phyloP scores from a whole-genome alignment of 1,284 basidiomycete species.

The Pseudozyma tsukubaensis region DNA sequence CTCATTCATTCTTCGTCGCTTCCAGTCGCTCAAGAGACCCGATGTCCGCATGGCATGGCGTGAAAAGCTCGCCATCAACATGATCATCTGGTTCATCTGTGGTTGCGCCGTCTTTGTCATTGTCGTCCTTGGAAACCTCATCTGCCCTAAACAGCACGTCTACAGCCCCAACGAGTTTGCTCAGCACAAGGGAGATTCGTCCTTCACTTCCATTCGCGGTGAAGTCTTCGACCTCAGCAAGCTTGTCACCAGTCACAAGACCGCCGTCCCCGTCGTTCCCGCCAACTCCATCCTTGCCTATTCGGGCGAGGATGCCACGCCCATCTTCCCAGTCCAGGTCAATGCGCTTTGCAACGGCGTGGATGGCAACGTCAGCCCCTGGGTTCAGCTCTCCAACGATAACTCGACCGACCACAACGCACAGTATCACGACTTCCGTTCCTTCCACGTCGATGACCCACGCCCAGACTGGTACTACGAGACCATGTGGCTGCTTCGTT shows the following conservation, averaged over 20 bases:
- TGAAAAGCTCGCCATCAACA: constrained; percentile 93
- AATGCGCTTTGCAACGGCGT: constrained; percentile 91
- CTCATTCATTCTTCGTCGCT: constrained; percentile 76
- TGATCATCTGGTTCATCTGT: constrained; percentile 93
- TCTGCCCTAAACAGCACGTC: constrained; percentile 94
- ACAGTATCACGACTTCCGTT: constrained; percentile 93
- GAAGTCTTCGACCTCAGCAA: constrained; percentile 85
- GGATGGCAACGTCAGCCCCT: constrained; percentile 83
- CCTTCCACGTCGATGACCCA: constrained; percentile 78
- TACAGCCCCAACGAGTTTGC: constrained; percentile 82
- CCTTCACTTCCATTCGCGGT: constrained; percentile 85
- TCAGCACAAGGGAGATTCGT: constrained; percentile 79
- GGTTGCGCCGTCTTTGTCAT: constrained; percentile 90
- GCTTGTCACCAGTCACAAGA: constrained; percentile 72
- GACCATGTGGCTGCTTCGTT: constrained; percentile 78
- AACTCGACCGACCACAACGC: constrained; percentile 82
- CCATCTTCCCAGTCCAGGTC: constrained; percentile 95
- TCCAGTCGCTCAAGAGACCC: constrained; percentile 90
- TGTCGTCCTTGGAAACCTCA: constrained; percentile 84
- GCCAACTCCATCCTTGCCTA: constrained; percentile 82
- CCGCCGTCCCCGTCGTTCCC: constrained; percentile 80
- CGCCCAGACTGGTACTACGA: constrained; percentile 99
- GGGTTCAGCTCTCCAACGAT: constrained; percentile 80
- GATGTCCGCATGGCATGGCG: constrained; percentile 97
- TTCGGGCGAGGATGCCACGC: constrained; percentile 80